Percentiles rank a stretch among this genome's conserved stretches.
phyloP scores from a whole-genome alignment of 1,284 basidiomycete species.

The Cryptococcus sp. region DNA sequence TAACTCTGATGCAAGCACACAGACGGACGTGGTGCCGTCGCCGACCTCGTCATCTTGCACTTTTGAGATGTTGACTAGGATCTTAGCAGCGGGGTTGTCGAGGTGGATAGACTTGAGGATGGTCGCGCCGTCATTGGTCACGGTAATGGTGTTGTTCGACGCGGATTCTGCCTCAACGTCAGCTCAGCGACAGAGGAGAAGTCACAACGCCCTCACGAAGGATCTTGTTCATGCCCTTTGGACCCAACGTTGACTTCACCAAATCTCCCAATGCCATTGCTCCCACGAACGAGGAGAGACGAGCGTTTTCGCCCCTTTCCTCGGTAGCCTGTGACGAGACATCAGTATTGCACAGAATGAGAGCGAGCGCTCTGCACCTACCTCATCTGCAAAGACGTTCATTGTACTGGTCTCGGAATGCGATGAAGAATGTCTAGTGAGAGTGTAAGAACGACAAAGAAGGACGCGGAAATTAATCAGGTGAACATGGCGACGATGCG shows the following conservation, averaged over 20 bases:
- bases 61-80: slow-evolving; percentile 99
- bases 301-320: slow-evolving; percentile 97
- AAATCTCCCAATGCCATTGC: slow-evolving; percentile 95
- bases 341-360: background rate
- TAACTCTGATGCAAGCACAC: slow-evolving; percentile 89
- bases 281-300: slow-evolving; percentile 96
- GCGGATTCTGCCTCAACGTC: slow-evolving; percentile 71
- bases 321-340: slow-evolving; percentile 73
- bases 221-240: slow-evolving; percentile 69
- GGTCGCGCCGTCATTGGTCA: slow-evolving; percentile 98
- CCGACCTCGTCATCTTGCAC: slow-evolving; percentile 99
- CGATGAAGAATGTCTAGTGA: slow-evolving; percentile 5
- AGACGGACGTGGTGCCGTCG: slow-evolving; percentile 94
- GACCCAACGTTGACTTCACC: slow-evolving; percentile 96
- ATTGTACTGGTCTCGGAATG: slow-evolving; percentile 27
- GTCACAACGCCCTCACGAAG: slow-evolving; percentile 41
- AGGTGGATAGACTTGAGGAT: slow-evolving; percentile 96
- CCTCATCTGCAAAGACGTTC: slow-evolving; percentile 55
- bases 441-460: slow-evolving; percentile 13
- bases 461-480: slow-evolving; percentile 4
- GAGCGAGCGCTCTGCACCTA: slow-evolving; percentile 22
- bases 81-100: slow-evolving; percentile 98
- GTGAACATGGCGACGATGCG: background rate
- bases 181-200: slow-evolving; percentile 2
- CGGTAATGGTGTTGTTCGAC: slow-evolving; percentile 88